Evolutionary conservation across 768 basidiomycete species (phyloP).

Genomic region (Lyophyllum decastes): DNA sequence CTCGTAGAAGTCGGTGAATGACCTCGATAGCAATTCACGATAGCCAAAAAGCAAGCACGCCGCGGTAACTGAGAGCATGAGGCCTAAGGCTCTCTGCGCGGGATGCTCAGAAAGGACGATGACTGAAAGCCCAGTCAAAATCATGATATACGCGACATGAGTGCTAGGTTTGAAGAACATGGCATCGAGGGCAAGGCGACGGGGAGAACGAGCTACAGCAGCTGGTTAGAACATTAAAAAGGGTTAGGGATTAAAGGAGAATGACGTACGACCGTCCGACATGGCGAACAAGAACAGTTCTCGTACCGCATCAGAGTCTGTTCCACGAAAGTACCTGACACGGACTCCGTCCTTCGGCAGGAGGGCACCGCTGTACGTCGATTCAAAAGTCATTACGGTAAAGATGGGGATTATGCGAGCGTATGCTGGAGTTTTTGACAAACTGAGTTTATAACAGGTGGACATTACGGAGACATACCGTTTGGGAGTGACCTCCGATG

Average conservation of each 20-base stretch:
- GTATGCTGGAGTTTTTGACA: not conserved
- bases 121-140: not conserved
- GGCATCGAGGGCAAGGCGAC: slow-evolving; percentile 6
- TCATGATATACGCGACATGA: slow-evolving; percentile 11
- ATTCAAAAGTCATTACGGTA: not conserved
- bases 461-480: no score
- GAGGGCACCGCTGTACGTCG: not conserved
- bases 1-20: slow-evolving; percentile 6
- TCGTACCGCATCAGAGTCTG: slow-evolving; percentile 9
- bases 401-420: not conserved
- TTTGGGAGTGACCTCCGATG: not conserved
- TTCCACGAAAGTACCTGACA: slow-evolving; percentile 9
- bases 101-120: slow-evolving; percentile 2
- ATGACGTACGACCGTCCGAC: slow-evolving; percentile 7
- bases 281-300: slow-evolving; percentile 5
- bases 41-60: slow-evolving; percentile 10
- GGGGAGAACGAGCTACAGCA: slow-evolving; percentile 25
- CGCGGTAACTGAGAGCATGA: not conserved
- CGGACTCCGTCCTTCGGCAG: not conserved
- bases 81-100: not conserved
- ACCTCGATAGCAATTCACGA: slow-evolving; percentile 9
- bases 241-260: not conserved
- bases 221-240: no score
- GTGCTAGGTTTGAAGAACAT: slow-evolving; percentile 11
- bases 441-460: no score